Evolutionary conservation across 352 stramenopile species (phyloP), one percentile per base, ranked within the genome.

Genomic region (Pythium rishiriense): DNA sequence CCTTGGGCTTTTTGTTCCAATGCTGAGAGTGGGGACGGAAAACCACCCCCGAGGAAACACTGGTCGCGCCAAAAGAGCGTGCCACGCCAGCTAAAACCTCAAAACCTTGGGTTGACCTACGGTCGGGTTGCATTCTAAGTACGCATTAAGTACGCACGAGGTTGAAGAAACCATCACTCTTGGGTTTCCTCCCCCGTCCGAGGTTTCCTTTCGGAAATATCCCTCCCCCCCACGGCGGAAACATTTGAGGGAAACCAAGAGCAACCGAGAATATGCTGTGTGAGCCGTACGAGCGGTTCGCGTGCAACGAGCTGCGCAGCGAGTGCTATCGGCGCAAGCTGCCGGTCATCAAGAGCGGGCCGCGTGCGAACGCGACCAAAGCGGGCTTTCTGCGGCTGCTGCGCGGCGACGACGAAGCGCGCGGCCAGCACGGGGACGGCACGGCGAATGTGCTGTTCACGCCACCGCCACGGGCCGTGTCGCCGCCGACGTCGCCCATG

Each of bases 291-390:
- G 55, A 73, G 56, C 66, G 61, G 3, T 59, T 59, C 41, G 22
- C 51, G 8, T 65, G 51, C 39, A 74, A 70, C 41, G 35, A 64
- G 42, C 58, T 74, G 51, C 62, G 62, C 6, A 39, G 62, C 42
- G 62, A 70, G 43, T 64, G 55, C 46, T 70, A 74, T 46, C 42
- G 62, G 1, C 62, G 67, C 25, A 68, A 70, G 62, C 57, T 70
- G 39, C 46, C 26, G 19, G 42, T 74, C 10, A 43, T 70, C 51
- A 74, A 74, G 62, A 64, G 47, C 51, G 62, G 67, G 3, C 62
- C 57, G 51, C 45, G 50, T 4, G 28, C 43, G 26, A 74, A 74
- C 48, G 49, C 67, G 21, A 74, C 67, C 24, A 70, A 74, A 37
- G n/a, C 42, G 22, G 62, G 62, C 28, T 74, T 61, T 31, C 45